Evolutionary conservation across 441 rosid species (phyloP).

Genomic region (Pelargonium myrrhifolium): DNA sequence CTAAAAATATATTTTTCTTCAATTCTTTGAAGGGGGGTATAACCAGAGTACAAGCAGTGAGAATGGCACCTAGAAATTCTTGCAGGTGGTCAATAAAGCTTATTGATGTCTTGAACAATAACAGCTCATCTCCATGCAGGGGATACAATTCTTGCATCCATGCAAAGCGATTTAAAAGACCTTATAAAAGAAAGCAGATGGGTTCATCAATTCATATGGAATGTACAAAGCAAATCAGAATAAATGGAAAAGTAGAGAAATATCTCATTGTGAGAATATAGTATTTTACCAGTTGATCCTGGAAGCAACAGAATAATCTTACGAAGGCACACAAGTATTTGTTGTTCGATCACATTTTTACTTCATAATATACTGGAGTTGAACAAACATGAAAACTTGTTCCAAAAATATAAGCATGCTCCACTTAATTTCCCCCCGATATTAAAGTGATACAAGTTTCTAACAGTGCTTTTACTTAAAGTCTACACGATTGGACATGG

Average conservation of each 20-base stretch:
- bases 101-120: constrained; percentile 77
- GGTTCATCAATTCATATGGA: constrained; percentile 13
- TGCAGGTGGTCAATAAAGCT: constrained; percentile 90
- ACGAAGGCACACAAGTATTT: background rate
- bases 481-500: background rate
- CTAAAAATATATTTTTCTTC: constrained; percentile 38
- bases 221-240: constrained; percentile 9
- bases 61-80: constrained; percentile 73
- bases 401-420: background rate
- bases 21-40: constrained; percentile 56
- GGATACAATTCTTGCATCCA: constrained; percentile 92
- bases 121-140: constrained; percentile 39
- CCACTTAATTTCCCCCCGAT: background rate
- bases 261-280: background rate
- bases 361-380: background rate
- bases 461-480: background rate
- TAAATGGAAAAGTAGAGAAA: background rate
- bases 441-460: background rate
- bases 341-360: background rate
- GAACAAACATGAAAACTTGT: background rate
- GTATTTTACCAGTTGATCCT: background rate
- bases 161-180: constrained; percentile 73
- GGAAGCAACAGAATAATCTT: background rate
- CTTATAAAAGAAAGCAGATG: constrained; percentile 28
- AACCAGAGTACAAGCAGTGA: constrained; percentile 52